Evolutionary conservation across 805 yeast species (phyloP), one percentile per base, ranked within the genome.

Genomic region (Candida ficus): DNA sequence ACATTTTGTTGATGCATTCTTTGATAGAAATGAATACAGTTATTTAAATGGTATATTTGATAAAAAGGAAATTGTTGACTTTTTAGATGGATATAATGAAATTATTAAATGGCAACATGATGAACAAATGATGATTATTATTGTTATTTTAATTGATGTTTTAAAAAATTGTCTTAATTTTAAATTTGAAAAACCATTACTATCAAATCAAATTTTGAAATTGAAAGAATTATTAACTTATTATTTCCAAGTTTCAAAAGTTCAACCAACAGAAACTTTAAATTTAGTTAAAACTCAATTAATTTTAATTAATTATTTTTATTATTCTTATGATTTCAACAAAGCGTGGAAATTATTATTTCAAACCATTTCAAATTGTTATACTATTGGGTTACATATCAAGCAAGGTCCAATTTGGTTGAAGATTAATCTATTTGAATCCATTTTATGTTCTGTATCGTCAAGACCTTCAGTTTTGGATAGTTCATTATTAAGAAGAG

Each of bases 321-420:
- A 50, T 27, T 50, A 44, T 36, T 32, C 30, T 5, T 44, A 11
- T 28, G 50, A 49, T 21, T 38, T 44, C 33, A 47, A 42, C 25
- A 48, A 46, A 26, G 36, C 54, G 4, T 55, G 56, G 56, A 55
- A 49, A 38, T 25, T 50, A 33, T 25, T 55, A 19, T 49, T 42
- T 14, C 51, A 49, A 20, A 23, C 42, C 6, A 51, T 55, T 4
- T 47, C 58, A 4, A 52, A 53, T 29, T 45, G 52, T 12, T 53
- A 39, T 38, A 22, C 48, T 2, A 33, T 44, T 23, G 56, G 57
- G 1, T 9, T 55, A 1, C 56, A 55, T 39, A 35, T 47, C 2
- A 12, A 29, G 3, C 54, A 49, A 28, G 55, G 48, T 4, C 31
- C 39, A 4, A 6, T 48, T 6, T 55, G 59, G 59, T 32, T 42